Evolutionary conservation across 2,329 filamentous ascomycete species (phyloP), one percentile per base, ranked within the genome.

Genomic region (Botryotinia narcissicola): DNA sequence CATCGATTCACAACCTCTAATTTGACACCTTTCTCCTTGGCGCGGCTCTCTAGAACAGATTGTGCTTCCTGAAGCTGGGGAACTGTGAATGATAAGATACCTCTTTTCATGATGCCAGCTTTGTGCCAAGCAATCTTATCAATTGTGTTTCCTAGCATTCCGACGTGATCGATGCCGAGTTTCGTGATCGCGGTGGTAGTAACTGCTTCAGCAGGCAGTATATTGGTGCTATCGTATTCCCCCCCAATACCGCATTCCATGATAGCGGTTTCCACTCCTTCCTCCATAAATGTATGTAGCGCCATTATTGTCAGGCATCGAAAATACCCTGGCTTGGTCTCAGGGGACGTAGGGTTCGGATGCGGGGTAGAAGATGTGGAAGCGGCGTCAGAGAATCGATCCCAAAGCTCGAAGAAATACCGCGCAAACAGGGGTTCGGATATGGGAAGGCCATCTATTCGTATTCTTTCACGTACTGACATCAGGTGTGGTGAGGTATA

Each of bases 181-280:
- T 91, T 94, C 32, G 94, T 91, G 54, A 98, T 90, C 0, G 90
- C 91, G 10, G 88, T 90, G 1, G 94, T 92, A 20, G 88, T 86
- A 18, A 87, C 85, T 0, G 83, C 72, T 0, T 86, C 85, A 18
- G 83, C 80, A 70, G 86, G 84, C 9, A 99, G 83, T 35, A 98
- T 88, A 80, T 98, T 98, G 16, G 96, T 99, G 42, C 92, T 92
- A 80, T 98, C 95, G 79, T 94, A 94, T 83, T 97, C 93, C 67
- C 95, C 96, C 25, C 96, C 96, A 76, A 98, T 97, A 0, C 96
- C 96, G 79, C 94, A 97, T 83, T 99, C 96, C 48, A 98, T 87
- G 16, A 98, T 90, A 0, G 94, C 95, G 29, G 90, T 90, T 75
- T 91, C 86, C 0, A 98, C 90, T 1, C 91, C 91, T 81, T 96